phyloP scores from a whole-genome alignment of 139 green algal genomes.

The Chlorella sp. region DNA sequence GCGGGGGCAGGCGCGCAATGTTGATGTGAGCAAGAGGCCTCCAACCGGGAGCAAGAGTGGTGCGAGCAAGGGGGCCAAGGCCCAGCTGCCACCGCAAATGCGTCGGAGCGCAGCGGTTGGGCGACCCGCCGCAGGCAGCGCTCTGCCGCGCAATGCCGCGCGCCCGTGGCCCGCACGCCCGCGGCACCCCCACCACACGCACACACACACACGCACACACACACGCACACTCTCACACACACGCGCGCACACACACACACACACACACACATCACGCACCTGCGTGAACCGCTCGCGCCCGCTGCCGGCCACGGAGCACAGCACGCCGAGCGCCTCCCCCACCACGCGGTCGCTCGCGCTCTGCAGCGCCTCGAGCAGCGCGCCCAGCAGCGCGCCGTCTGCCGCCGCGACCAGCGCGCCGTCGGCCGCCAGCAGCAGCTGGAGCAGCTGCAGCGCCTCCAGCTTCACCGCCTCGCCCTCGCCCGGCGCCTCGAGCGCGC shows the following conservation, averaged over 20 bases:
- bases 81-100: neutral
- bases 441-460: slow-evolving; percentile 83
- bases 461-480: slow-evolving; percentile 70
- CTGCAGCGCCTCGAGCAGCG: slow-evolving; percentile 61
- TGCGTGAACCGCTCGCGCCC: too few species aligned
- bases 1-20: too few species aligned
- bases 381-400: slow-evolving; percentile 63
- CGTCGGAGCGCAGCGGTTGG: neutral
- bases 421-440: slow-evolving; percentile 44
- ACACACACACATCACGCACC: too few species aligned
- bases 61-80: neutral
- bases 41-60: neutral
- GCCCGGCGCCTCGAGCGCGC: too few species aligned
- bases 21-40: too few species aligned
- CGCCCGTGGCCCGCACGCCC: neutral
- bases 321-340: slow-evolving; percentile 49
- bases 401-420: slow-evolving; percentile 56
- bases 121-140: neutral
- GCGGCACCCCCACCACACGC: neutral
- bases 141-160: neutral
- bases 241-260: neutral
- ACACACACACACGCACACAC: neutral
- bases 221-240: neutral
- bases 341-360: slow-evolving; percentile 55
- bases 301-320: slow-evolving; percentile 20